phyloP scores from a whole-genome alignment of 306 rosid species.

The Acacia confusa region DNA sequence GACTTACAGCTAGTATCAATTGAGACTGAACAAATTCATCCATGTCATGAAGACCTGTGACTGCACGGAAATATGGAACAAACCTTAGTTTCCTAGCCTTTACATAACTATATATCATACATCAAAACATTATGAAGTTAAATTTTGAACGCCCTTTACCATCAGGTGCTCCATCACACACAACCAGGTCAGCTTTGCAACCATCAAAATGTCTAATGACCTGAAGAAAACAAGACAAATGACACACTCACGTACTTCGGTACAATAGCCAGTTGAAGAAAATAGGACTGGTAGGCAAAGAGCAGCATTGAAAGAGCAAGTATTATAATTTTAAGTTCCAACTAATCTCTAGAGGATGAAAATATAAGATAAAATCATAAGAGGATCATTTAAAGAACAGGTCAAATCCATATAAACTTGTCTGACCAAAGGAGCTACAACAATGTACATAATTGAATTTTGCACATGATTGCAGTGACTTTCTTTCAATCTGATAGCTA shows the following conservation, averaged over 20 bases:
- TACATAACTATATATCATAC: not conserved
- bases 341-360: not conserved
- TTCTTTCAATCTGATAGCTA: not conserved
- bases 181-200: slow-evolving; percentile 97
- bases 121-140: slow-evolving; percentile 16
- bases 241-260: not conserved
- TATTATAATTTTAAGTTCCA: slow-evolving; percentile 8
- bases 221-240: slow-evolving; percentile 46
- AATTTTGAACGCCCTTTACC: slow-evolving; percentile 48
- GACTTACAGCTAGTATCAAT: slow-evolving; percentile 89
- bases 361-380: not conserved
- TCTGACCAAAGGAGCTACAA: not conserved
- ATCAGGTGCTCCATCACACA: slow-evolving; percentile 99
- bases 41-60: slow-evolving; percentile 99
- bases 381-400: not conserved
- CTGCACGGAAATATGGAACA: slow-evolving; percentile 49
- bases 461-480: not conserved
- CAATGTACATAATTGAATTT: not conserved
- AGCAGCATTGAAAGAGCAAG: slow-evolving; percentile 3
- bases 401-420: slow-evolving; percentile 3
- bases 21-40: slow-evolving; percentile 99
- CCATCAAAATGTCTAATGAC: slow-evolving; percentile 97
- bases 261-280: not conserved
- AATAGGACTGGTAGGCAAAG: not conserved
- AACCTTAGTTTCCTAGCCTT: slow-evolving; percentile 17